Conservation (phyloP, 768 basidiomycete genomes). For the Boletales sp. region DNA sequence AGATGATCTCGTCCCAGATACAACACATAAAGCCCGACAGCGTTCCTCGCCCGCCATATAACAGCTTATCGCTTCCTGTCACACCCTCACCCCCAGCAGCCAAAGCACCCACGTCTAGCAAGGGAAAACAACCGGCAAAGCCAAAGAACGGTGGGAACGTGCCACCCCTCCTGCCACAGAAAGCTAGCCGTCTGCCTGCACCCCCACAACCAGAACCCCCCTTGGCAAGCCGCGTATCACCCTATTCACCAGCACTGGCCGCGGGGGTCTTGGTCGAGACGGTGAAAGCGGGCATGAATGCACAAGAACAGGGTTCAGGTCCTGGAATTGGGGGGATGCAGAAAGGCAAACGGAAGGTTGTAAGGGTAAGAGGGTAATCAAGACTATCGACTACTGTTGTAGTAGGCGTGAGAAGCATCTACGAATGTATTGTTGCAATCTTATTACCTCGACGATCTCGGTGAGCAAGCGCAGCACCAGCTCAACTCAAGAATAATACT, state of each 20-base stretch:
- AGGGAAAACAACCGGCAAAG: slow-evolving; percentile 53
- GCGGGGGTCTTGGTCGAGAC: slow-evolving; percentile 78
- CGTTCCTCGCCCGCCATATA: slow-evolving; percentile 63
- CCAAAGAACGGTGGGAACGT: slow-evolving; percentile 39
- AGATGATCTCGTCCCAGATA: slow-evolving; percentile 69
- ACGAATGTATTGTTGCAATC: slow-evolving; percentile 18
- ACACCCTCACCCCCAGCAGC: slow-evolving; percentile 28
- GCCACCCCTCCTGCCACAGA: slow-evolving; percentile 23
- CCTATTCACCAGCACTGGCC: slow-evolving; percentile 75
- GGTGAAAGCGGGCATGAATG: slow-evolving; percentile 82
- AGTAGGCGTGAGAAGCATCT: slow-evolving; percentile 13
- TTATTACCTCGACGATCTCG: background rate
- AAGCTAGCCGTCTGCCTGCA: slow-evolving; percentile 49
- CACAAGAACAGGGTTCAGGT: slow-evolving; percentile 47
- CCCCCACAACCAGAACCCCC: slow-evolving; percentile 77
- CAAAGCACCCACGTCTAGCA: slow-evolving; percentile 30
- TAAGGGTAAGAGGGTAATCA: slow-evolving; percentile 60
- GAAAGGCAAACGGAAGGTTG: slow-evolving; percentile 80
- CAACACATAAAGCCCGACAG: slow-evolving; percentile 70
- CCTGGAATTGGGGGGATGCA: slow-evolving; percentile 35
- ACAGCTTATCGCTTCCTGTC: slow-evolving; percentile 29
- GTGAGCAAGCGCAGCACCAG: too few relatives aligned
- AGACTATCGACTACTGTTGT: background rate
- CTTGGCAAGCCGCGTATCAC: slow-evolving; percentile 68
- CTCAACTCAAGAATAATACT: too few relatives aligned